Conservation (phyloP, 345 rosid genomes). For the Aquilaria sinensis region DNA sequence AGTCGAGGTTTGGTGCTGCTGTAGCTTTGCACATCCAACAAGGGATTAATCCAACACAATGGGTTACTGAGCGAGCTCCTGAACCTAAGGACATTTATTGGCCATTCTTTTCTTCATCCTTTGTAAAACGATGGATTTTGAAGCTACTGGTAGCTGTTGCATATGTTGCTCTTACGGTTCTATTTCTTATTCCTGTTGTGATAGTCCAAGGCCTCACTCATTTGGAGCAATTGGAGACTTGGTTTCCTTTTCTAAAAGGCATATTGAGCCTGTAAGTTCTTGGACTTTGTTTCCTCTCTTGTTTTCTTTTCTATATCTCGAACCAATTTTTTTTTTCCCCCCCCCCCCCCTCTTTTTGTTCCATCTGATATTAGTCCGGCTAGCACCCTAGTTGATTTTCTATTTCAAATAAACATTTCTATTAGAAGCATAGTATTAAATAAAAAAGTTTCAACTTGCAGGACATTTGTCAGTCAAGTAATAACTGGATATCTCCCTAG, state of each 20-base stretch:
- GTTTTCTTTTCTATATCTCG: background rate
- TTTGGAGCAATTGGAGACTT: slow-evolving; percentile 67
- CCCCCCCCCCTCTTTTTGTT: too few species aligned
- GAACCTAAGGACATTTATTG: slow-evolving; percentile 82
- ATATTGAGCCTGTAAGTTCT: slow-evolving; percentile 61
- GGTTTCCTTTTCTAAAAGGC: slow-evolving; percentile 71
- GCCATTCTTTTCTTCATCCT: slow-evolving; percentile 86
- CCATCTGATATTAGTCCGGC: too few species aligned
- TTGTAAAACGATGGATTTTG: slow-evolving; percentile 67
- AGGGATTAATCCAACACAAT: slow-evolving; percentile 72
- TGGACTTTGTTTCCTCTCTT: background rate
- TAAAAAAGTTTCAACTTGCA: slow-evolving; percentile 30
- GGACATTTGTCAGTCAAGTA: slow-evolving; percentile 60
- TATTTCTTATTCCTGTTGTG: slow-evolving; percentile 72
- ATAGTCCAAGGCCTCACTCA: slow-evolving; percentile 92
- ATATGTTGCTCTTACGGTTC: slow-evolving; percentile 46
- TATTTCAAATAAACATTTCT: too few species aligned
- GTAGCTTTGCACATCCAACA: slow-evolving; percentile 70
- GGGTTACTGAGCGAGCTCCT: slow-evolving; percentile 91
- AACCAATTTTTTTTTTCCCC: too few species aligned
- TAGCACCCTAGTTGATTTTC: too few species aligned
- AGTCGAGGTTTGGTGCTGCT: slow-evolving; percentile 73
- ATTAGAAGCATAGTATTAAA: background rate
- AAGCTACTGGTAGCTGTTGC: slow-evolving; percentile 49
- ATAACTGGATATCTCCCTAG: slow-evolving; percentile 94